phyloP scores from a whole-genome alignment of 2,329 filamentous ascomycete genomes.

The Macrophomina phaseolina region DNA sequence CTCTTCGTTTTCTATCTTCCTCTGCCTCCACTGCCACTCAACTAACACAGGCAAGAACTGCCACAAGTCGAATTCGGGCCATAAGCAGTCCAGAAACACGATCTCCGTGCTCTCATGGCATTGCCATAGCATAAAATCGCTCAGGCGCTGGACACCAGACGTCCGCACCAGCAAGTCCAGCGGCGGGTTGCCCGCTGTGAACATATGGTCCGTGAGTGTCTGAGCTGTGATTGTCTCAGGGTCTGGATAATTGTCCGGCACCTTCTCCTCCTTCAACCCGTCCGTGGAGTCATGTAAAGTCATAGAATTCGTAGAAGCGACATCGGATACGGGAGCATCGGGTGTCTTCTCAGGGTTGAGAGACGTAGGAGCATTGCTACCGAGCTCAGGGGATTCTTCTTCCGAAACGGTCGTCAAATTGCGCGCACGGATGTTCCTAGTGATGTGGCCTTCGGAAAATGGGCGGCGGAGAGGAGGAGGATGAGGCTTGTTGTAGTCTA shows the following conservation, averaged over 20 bases:
- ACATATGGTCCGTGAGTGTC: constrained; percentile 84
- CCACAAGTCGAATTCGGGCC: constrained; percentile 96
- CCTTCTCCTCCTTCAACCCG: constrained; percentile 17
- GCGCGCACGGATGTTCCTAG: constrained; percentile 74
- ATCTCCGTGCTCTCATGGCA: constrained; percentile 91
- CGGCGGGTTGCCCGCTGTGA: constrained; percentile 84
- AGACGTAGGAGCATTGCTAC: not conserved
- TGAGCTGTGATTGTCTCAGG: constrained; percentile 86
- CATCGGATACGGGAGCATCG: constrained; percentile 35
- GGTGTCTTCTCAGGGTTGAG: constrained; percentile 10
- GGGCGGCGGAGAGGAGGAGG: constrained; percentile 64
- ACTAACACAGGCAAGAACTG: constrained; percentile 90
- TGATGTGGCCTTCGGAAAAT: constrained; percentile 88
- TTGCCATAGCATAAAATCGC: constrained; percentile 99
- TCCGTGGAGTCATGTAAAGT: constrained; percentile 25
- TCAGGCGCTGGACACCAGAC: constrained; percentile 88
- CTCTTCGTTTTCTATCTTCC: constrained; percentile 49
- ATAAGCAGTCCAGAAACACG: constrained; percentile 88
- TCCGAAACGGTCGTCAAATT: constrained; percentile 50
- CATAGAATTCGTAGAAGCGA: constrained; percentile 29
- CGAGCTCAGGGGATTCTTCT: constrained; percentile 27
- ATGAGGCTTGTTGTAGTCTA: constrained; percentile 80
- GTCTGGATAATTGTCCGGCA: constrained; percentile 62
- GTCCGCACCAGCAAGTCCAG: constrained; percentile 91
- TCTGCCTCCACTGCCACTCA: constrained; percentile 77